A percentile compares a stretch with the other conserved stretches of the same genome.
These are phyloP conservation scores for Quercus berberidifolia DNA, from an alignment of 306 rosid genomes.

Conservation along the genomic window DNA sequence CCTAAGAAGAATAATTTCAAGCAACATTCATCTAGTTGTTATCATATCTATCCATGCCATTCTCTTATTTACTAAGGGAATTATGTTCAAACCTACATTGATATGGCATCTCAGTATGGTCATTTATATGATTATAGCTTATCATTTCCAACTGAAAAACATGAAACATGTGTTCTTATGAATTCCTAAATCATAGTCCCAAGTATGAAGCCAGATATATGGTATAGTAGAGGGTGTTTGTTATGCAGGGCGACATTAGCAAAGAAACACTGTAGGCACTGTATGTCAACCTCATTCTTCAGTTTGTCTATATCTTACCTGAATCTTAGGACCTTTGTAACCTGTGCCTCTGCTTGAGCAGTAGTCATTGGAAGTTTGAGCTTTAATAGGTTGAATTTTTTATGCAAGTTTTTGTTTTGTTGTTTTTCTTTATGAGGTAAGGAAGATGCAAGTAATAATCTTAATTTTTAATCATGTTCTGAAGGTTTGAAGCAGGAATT, in stretches of 20 bases:
- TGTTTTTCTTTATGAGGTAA: background rate
- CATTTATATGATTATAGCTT: no score
- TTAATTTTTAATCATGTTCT: background rate
- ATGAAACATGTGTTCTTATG: background rate
- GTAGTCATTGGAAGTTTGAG: background rate
- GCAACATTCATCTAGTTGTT: background rate
- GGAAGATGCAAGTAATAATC: background rate
- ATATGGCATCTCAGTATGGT: background rate
- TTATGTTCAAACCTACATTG: background rate
- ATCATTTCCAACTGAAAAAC: background rate
- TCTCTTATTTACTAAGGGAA: background rate
- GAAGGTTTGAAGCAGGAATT: conserved; percentile 68
- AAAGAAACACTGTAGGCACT: background rate
- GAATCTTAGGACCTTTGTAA: background rate
- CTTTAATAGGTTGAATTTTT: background rate
- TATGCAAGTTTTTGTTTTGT: background rate
- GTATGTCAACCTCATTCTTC: background rate
- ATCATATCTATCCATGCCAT: background rate
- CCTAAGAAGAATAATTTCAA: background rate
- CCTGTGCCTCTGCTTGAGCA: background rate
- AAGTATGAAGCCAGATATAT: background rate
- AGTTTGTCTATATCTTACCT: background rate
- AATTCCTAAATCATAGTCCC: background rate
- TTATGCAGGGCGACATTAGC: background rate
- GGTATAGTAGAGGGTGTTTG: background rate